Evolutionary conservation across 805 yeast genomes (phyloP), one percentile per base, ranked within the genome.

Genomic region (Yarrowia phangngaensis): DNA sequence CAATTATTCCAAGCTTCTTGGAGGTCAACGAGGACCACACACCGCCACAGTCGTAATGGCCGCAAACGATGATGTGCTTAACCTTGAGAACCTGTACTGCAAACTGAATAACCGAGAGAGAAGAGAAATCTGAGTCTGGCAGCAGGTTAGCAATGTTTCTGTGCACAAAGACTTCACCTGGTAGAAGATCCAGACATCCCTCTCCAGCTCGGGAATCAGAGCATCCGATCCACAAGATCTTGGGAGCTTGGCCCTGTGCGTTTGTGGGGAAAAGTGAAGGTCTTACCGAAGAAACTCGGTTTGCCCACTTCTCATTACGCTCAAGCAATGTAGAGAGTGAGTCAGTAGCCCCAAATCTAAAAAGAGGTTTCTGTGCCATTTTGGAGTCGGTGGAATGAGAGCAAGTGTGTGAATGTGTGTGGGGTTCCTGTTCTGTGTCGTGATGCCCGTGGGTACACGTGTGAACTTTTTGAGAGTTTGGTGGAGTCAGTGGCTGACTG

Each of bases 11-110:
- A 24, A 80, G 70, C 56, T 74, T 74, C 58, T 79, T 76, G 51
- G 76, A 71, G 2, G 80, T 72, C 38, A 89, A 67, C 7, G 88
- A 79, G 16, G 95, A 87, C 78, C 84, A 79, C 43, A 86, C 78
- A 22, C 96, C 97, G 41, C 95, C 96, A 72, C 97, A 89, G 64
- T 86, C 95, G 23, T 92, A 83, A 67, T 89, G 97, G 3, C 97
- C 97, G 66, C 95, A 85, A 5, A 89, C 83, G 50, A 89, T 74
- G 46, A 89, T 79, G 61, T 84, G 86, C 55, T 73, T 74, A 29
- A 90, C 94, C 60, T 84, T 82, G 53, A 89, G 71, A 11, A 82
- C 86, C 56, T 85, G 88, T 56, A 90, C 78, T 4, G 95, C 95
- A 60, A 85, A 86, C 64, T 89, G 95, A 22, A 90, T 69, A 2